These are phyloP conservation scores for Umbellularia californica DNA, from an alignment of 164 flowering plant species.

Conservation along the genomic window DNA sequence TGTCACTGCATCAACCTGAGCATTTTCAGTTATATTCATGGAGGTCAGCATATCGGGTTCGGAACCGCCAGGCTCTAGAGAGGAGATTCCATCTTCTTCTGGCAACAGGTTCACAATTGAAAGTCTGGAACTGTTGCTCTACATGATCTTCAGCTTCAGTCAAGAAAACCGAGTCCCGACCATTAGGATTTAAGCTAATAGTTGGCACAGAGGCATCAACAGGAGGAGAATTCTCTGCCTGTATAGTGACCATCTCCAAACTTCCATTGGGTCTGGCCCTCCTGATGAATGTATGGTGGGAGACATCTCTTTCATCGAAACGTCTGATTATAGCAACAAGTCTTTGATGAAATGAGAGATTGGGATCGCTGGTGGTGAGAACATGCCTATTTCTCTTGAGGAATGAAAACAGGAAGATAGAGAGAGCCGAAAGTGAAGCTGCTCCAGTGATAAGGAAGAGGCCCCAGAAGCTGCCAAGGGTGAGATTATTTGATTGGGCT, in stretches of 20 bases:
- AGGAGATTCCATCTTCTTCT: neutral
- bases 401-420: neutral
- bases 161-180: neutral
- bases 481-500: slow-evolving; percentile 1
- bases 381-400: neutral
- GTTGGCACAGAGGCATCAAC: neutral
- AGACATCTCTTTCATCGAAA: slow-evolving; percentile 5
- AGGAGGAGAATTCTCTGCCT: neutral
- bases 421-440: slow-evolving; percentile 8
- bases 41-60: neutral
- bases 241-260: neutral
- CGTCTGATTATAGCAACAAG: neutral
- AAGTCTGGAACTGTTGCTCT: neutral
- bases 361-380: neutral
- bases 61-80: neutral
- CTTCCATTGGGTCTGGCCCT: neutral
- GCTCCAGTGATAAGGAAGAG: slow-evolving; percentile 15
- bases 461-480: slow-evolving; percentile 10
- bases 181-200: too few species aligned
- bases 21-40: neutral
- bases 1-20: too few species aligned
- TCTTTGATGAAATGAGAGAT: neutral
- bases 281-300: neutral
- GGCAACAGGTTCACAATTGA: neutral
- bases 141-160: neutral